Conservation (phyloP, 352 stramenopile species). For the Phytophthora crassamura region DNA sequence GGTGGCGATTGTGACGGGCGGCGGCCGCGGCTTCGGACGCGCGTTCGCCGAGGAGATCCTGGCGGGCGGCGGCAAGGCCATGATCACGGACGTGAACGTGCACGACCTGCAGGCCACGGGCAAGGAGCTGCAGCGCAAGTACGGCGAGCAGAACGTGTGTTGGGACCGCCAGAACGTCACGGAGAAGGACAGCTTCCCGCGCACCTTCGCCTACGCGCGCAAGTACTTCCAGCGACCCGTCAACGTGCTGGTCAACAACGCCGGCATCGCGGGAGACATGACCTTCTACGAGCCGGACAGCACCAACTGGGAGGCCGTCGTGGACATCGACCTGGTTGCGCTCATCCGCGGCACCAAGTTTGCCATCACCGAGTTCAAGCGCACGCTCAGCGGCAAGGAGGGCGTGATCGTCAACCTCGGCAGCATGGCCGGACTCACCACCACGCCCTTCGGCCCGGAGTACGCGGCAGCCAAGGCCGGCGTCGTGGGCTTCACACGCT, state of each 20-base stretch:
- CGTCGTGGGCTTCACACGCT: constrained; percentile 78
- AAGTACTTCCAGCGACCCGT: constrained; percentile 66
- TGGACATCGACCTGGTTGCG: constrained; percentile 75
- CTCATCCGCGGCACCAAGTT: constrained; percentile 76
- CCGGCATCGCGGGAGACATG: constrained; percentile 69
- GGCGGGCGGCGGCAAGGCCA: constrained; percentile 51
- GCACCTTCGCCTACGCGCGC: constrained; percentile 61
- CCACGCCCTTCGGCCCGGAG: constrained; percentile 63
- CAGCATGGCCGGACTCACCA: constrained; percentile 65
- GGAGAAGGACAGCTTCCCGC: constrained; percentile 67
- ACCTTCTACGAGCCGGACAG: constrained; percentile 49
- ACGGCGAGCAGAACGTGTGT: constrained; percentile 57
- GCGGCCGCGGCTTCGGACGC: constrained; percentile 66
- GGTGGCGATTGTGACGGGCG: constrained; percentile 78
- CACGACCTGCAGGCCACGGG: constrained; percentile 62
- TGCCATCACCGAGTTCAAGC: constrained; percentile 64
- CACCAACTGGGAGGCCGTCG: constrained; percentile 66
- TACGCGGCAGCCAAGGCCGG: constrained; percentile 81
- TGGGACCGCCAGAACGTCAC: constrained; percentile 80
- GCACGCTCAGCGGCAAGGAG: constrained; percentile 64
- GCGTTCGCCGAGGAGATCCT: constrained; percentile 73
- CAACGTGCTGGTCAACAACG: constrained; percentile 87
- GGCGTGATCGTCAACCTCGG: constrained; percentile 77
- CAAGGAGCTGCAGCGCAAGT: constrained; percentile 61
- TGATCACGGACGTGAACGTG: constrained; percentile 84